phyloP scores from a whole-genome alignment of 352 stramenopile species.

The Phytophthora idaei region DNA sequence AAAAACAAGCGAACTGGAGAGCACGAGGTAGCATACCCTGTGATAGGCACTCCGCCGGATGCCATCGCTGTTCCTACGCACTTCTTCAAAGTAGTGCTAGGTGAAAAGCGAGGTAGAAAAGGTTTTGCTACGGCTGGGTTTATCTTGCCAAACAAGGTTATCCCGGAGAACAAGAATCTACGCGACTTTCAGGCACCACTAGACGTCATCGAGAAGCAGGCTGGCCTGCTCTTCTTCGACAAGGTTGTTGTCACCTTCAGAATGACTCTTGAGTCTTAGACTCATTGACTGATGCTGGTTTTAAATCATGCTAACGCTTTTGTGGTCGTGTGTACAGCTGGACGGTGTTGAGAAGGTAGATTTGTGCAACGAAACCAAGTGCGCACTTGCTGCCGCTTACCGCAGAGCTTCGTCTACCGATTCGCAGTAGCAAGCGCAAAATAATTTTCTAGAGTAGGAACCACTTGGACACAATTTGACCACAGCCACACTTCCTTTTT shows the following conservation, averaged over 20 bases:
- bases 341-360: slow-evolving; percentile 51
- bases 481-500: too few species aligned
- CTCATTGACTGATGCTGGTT: neutral
- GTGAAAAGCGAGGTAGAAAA: slow-evolving; percentile 47
- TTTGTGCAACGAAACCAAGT: slow-evolving; percentile 75
- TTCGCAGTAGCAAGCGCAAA: neutral
- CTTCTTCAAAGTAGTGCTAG: slow-evolving; percentile 96
- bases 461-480: too few species aligned
- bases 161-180: slow-evolving; percentile 75
- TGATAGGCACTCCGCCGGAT: slow-evolving; percentile 88
- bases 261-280: neutral
- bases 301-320: slow-evolving; percentile 5
- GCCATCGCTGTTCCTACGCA: slow-evolving; percentile 94
- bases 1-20: slow-evolving; percentile 71
- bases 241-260: slow-evolving; percentile 46
- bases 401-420: slow-evolving; percentile 31
- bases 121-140: slow-evolving; percentile 91
- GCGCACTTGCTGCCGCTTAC: slow-evolving; percentile 56
- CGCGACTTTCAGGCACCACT: slow-evolving; percentile 90
- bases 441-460: too few species aligned
- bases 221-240: slow-evolving; percentile 94
- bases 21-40: slow-evolving; percentile 71
- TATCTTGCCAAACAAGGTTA: slow-evolving; percentile 93
- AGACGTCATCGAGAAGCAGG: slow-evolving; percentile 92
- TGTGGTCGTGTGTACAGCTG: slow-evolving; percentile 36